These are phyloP conservation scores for Bruguiera sexangula DNA, from an alignment of 345 rosid species.

Conservation along the genomic window DNA sequence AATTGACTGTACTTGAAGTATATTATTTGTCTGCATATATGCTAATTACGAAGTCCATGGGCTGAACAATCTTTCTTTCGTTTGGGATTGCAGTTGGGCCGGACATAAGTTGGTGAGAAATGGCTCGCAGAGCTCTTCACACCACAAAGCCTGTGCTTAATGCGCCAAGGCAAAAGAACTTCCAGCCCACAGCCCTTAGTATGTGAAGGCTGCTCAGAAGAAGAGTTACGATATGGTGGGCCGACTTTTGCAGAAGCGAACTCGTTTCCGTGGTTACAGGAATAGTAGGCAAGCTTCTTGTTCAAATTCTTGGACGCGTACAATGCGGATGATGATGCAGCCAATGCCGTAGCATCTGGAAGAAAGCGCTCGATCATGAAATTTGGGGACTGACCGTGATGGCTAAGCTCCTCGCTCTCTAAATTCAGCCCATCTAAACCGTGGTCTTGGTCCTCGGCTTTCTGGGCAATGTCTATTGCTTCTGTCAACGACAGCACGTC, in stretches of 20 bases:
- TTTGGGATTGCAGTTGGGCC: slow-evolving; percentile 26
- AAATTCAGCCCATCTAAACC: slow-evolving; percentile 35
- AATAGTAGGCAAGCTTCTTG: slow-evolving; percentile 29
- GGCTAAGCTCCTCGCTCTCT: slow-evolving; percentile 32
- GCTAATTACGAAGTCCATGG: not conserved
- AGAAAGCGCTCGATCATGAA: slow-evolving; percentile 77
- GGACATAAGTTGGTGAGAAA: slow-evolving; percentile 16
- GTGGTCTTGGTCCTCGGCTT: slow-evolving; percentile 25
- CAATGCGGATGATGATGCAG: slow-evolving; percentile 44
- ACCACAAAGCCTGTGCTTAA: slow-evolving; percentile 65
- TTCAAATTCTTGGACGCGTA: slow-evolving; percentile 31
- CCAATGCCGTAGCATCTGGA: slow-evolving; percentile 73
- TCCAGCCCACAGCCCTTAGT: slow-evolving; percentile 67
- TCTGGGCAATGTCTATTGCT: slow-evolving; percentile 75
- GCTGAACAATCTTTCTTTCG: slow-evolving; percentile 20
- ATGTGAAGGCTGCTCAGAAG: slow-evolving; percentile 19
- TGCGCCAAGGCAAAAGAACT: slow-evolving; percentile 59
- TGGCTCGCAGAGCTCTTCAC: slow-evolving; percentile 46
- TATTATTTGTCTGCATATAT: slow-evolving; percentile 2
- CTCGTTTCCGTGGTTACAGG: slow-evolving; percentile 23
- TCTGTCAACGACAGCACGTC: slow-evolving; percentile 74
- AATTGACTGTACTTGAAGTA: too few species aligned
- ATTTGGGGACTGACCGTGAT: slow-evolving; percentile 38
- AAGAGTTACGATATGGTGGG: slow-evolving; percentile 13
- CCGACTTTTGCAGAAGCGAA: slow-evolving; percentile 15